Conservation (phyloP, 371 early-diverging fungal genomes). For the Mortierella sp. region DNA sequence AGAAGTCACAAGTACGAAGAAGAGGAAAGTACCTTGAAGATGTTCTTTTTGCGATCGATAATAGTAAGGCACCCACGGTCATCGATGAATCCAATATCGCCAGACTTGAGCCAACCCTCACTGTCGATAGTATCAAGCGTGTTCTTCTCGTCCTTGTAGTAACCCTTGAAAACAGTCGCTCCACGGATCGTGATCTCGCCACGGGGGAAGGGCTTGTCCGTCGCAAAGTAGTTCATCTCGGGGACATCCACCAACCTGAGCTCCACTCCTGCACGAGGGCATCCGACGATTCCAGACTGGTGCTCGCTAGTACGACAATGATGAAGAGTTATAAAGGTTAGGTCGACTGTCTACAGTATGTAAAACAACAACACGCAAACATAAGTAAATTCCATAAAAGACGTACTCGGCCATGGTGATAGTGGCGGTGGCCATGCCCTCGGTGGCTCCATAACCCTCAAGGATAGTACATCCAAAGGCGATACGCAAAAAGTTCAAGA, state of each 20-base stretch:
- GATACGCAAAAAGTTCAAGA: conserved; percentile 80
- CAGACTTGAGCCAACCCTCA: conserved; percentile 94
- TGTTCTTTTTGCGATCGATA: conserved; percentile 97
- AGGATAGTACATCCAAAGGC: conserved; percentile 72
- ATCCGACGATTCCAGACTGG: conserved; percentile 82
- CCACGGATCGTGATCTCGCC: conserved; percentile 96
- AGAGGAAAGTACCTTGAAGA: conserved; percentile 92
- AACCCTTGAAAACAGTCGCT: conserved; percentile 80
- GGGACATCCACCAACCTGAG: conserved; percentile 93
- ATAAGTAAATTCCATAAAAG: conserved; percentile 49
- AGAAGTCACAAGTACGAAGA: too few relatives aligned
- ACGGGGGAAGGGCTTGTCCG: conserved; percentile 81
- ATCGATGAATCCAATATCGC: conserved; percentile 90
- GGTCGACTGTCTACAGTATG: not conserved
- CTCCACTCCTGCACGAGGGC: conserved; percentile 65
- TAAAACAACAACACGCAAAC: conserved; percentile 56
- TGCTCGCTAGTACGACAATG: conserved; percentile 54
- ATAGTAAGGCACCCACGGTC: conserved; percentile 82
- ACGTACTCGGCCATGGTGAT: conserved; percentile 56
- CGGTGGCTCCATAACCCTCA: conserved; percentile 95
- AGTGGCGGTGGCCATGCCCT: conserved; percentile 74
- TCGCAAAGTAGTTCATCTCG: conserved; percentile 87
- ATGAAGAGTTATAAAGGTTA: conserved; percentile 65
- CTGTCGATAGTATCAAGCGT: conserved; percentile 83
- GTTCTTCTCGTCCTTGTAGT: conserved; percentile 86